Conservation (phyloP, 371 early-diverging fungal genomes). For the Smittium mucronatum region DNA sequence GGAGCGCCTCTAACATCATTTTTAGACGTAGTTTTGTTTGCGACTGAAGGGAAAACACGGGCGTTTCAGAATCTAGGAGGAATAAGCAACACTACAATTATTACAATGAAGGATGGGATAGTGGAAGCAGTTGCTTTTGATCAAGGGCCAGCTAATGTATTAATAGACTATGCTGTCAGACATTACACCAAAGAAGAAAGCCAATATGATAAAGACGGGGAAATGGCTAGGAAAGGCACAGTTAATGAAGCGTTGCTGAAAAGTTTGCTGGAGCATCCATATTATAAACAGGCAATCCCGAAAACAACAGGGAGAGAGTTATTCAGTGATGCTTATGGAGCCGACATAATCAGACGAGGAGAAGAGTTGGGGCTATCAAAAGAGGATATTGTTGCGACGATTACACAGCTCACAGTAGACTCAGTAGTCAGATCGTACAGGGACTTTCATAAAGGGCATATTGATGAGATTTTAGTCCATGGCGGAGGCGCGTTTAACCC, state of each 20-base stretch:
- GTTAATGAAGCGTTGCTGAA: conserved; percentile 1
- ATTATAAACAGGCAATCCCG: too few species aligned
- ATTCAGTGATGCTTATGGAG: too few species aligned
- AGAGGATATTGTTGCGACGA: too few species aligned
- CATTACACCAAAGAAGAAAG: background rate
- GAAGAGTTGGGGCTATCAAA: too few species aligned
- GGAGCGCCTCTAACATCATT: conserved; percentile 7
- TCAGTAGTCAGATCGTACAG: too few species aligned
- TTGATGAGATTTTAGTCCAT: too few species aligned
- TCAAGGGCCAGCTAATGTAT: conserved; percentile 5
- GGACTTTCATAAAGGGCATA: too few species aligned
- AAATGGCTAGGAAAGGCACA: background rate
- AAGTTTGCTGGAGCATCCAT: background rate
- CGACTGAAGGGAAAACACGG: conserved; percentile 1
- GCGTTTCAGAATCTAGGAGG: conserved; percentile 4
- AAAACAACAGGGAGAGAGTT: too few species aligned
- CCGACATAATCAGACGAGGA: too few species aligned
- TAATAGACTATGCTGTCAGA: background rate
- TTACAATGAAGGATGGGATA: background rate
- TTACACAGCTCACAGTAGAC: too few species aligned
- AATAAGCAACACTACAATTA: conserved; percentile 1
- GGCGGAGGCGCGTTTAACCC: conserved; percentile 3
- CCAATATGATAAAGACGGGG: conserved; percentile 7
- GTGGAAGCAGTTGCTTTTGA: background rate
- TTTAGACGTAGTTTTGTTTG: conserved; percentile 6